Percentiles rank a stretch among this genome's conserved stretches.
phyloP scores from a whole-genome alignment of 1,139 yeast species.

The Yamadazyma diospyri region DNA sequence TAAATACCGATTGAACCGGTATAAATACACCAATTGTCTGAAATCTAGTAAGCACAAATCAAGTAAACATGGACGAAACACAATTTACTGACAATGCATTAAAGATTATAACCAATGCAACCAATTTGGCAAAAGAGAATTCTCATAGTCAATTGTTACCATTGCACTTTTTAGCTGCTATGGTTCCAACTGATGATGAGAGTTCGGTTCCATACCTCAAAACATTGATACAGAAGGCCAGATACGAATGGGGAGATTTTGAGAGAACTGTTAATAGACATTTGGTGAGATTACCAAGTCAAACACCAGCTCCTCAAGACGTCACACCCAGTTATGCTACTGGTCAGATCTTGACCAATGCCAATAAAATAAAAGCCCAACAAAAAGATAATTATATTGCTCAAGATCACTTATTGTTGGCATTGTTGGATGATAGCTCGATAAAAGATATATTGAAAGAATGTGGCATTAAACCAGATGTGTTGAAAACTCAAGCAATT shows the following conservation, averaged over 20 bases:
- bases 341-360: constrained; percentile 66
- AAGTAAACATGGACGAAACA: constrained; percentile 56
- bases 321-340: constrained; percentile 65
- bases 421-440: constrained; percentile 74
- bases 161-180: constrained; percentile 85
- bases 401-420: constrained; percentile 88
- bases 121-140: constrained; percentile 78
- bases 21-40: background rate
- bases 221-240: constrained; percentile 81
- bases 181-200: constrained; percentile 73
- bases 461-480: constrained; percentile 62
- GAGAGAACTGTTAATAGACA: constrained; percentile 79
- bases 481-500: constrained; percentile 75
- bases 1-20: too few relatives aligned
- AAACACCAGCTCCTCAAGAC: constrained; percentile 81
- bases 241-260: constrained; percentile 81
- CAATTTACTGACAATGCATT: constrained; percentile 94
- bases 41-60: too few relatives aligned
- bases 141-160: constrained; percentile 82
- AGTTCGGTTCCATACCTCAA: constrained; percentile 70
- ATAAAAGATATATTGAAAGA: constrained; percentile 76
- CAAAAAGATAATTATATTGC: constrained; percentile 92
- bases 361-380: constrained; percentile 71
- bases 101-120: constrained; percentile 73
- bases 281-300: constrained; percentile 81